Evolutionary conservation across 1,284 basidiomycete species (phyloP).

Genomic region (Mycena sp.): DNA sequence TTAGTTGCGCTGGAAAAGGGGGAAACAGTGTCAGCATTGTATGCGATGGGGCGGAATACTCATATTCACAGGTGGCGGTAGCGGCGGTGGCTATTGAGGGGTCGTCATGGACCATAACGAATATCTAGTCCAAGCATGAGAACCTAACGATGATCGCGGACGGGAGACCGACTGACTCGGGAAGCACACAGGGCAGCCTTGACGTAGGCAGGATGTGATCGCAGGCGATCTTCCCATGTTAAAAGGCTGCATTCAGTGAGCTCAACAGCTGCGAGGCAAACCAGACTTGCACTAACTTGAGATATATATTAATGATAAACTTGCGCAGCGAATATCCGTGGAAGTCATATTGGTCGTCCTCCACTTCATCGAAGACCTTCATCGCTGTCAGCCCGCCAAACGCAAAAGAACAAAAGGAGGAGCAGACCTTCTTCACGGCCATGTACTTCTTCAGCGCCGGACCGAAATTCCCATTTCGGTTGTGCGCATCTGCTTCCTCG

Average conservation of each 20-base stretch:
- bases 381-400: not conserved
- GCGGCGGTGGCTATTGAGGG: slow-evolving; percentile 63
- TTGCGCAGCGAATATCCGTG: slow-evolving; percentile 95
- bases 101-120: slow-evolving; percentile 79
- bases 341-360: slow-evolving; percentile 99
- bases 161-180: slow-evolving; percentile 51
- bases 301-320: slow-evolving; percentile 88
- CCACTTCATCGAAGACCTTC: slow-evolving; percentile 86
- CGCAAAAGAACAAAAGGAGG: not conserved
- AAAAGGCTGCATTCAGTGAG: slow-evolving; percentile 63
- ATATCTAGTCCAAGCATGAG: slow-evolving; percentile 62
- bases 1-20: slow-evolving; percentile 49
- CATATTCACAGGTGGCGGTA: slow-evolving; percentile 47
- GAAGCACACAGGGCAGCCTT: slow-evolving; percentile 78
- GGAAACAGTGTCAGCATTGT: not conserved
- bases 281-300: slow-evolving; percentile 63
- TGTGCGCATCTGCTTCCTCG: slow-evolving; percentile 84
- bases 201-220: slow-evolving; percentile 81
- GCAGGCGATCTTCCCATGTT: slow-evolving; percentile 84
- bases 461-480: slow-evolving; percentile 72
- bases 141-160: slow-evolving; percentile 6
- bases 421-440: slow-evolving; percentile 74
- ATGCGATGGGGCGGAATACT: too few relatives aligned
- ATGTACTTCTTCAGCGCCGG: slow-evolving; percentile 91
- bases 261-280: not conserved